These are phyloP conservation scores for Erythrophleum fordii DNA, from an alignment of 306 rosid species.

Conservation along the genomic window DNA sequence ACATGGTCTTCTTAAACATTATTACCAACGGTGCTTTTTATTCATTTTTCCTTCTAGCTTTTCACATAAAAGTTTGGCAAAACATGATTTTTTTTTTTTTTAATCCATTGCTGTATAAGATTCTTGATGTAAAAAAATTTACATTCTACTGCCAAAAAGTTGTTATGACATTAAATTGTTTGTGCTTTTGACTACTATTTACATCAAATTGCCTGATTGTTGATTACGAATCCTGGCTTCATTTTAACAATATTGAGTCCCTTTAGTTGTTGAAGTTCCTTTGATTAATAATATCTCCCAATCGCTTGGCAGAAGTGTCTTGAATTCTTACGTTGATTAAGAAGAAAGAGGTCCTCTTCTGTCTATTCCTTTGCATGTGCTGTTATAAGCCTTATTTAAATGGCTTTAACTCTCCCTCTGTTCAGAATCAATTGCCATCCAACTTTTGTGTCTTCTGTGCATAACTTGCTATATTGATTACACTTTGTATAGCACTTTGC, in stretches of 20 bases:
- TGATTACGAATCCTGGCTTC: slow-evolving; percentile 31
- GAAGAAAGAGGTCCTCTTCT: background rate
- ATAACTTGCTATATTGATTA: slow-evolving; percentile 25
- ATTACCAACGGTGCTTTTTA: background rate
- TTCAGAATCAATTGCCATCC: slow-evolving; percentile 20
- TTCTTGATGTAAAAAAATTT: background rate
- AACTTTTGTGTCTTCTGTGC: slow-evolving; percentile 31
- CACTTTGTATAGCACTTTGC: slow-evolving; percentile 25
- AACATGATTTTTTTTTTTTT: slow-evolving; percentile 34
- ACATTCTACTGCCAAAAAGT: background rate
- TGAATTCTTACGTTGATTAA: background rate
- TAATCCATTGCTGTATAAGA: slow-evolving; percentile 20
- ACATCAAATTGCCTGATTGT: background rate
- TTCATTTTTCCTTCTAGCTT: slow-evolving; percentile 5
- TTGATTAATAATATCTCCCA: background rate
- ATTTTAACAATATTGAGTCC: slow-evolving; percentile 33
- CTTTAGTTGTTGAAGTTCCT: background rate
- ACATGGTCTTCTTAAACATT: slow-evolving; percentile 23
- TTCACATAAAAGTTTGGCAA: slow-evolving; percentile 17
- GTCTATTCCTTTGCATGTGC: slow-evolving; percentile 20
- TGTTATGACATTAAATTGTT: background rate
- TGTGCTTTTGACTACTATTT: background rate
- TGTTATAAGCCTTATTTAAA: slow-evolving; percentile 20
- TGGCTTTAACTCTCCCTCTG: slow-evolving; percentile 17
- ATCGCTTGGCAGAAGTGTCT: background rate